These are phyloP conservation scores for Auriscalpium orientale DNA, from an alignment of 768 basidiomycete genomes.

Conservation along the genomic window DNA sequence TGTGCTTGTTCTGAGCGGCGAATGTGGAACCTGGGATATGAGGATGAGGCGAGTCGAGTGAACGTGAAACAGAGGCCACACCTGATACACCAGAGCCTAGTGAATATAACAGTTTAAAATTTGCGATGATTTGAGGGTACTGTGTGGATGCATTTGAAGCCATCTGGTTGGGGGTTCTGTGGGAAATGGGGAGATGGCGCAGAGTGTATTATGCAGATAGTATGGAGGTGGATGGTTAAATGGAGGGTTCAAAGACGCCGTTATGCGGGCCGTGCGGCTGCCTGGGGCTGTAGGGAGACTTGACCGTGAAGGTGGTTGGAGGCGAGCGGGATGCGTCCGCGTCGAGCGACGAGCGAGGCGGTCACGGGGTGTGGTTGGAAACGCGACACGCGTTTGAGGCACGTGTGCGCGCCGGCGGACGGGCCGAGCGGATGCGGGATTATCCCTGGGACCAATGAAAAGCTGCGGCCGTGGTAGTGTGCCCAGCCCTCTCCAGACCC, in stretches of 20 bases:
- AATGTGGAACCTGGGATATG: slow-evolving; percentile 55
- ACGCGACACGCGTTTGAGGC: not conserved
- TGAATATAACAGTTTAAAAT: slow-evolving; percentile 51
- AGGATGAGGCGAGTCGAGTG: not conserved
- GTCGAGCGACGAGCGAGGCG: not conserved
- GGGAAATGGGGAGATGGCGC: not conserved
- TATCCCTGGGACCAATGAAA: too few species aligned
- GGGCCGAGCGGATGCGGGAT: too few species aligned
- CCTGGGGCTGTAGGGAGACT: not conserved
- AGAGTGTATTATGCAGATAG: not conserved
- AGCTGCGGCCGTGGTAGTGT: too few species aligned
- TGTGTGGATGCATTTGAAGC: not conserved
- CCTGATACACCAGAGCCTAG: slow-evolving; percentile 74
- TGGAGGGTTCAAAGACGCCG: not conserved
- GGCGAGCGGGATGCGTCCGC: not conserved
- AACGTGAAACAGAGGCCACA: slow-evolving; percentile 20
- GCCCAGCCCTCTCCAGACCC: too few species aligned
- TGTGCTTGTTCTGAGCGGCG: slow-evolving; percentile 51
- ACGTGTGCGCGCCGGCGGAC: not conserved
- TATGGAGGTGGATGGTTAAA: not conserved
- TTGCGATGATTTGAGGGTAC: slow-evolving; percentile 38
- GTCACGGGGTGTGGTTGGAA: not conserved
- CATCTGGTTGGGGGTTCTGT: not conserved
- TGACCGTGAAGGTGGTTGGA: not conserved
- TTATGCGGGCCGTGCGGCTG: too few species aligned